Conservation (phyloP, 2,329 filamentous ascomycete species). For the Cladophialophora carrionii region DNA sequence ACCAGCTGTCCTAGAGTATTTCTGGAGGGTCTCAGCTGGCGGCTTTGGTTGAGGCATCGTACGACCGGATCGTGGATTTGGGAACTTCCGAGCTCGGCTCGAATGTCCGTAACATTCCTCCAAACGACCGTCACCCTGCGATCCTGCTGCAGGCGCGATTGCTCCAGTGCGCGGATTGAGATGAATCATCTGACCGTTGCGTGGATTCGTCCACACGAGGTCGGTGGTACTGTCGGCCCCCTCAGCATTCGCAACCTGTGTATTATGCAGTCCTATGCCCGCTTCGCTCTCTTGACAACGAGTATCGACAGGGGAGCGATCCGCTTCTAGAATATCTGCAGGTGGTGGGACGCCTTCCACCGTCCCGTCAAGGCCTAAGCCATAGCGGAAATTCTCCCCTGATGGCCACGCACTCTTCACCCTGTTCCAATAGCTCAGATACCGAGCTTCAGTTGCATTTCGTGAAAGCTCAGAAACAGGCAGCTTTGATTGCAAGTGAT, state of each 20-base stretch:
- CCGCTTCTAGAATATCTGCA: background rate
- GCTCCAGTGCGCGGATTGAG: slow-evolving; percentile 49
- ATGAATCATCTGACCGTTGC: slow-evolving; percentile 53
- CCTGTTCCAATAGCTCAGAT: slow-evolving; percentile 28
- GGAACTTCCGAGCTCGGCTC: background rate
- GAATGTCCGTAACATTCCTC: background rate
- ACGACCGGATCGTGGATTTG: background rate
- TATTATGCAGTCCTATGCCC: background rate
- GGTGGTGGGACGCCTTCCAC: background rate
- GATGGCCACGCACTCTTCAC: slow-evolving; percentile 22
- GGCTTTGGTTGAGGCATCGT: background rate
- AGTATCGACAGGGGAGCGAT: background rate
- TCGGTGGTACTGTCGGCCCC: slow-evolving; percentile 45
- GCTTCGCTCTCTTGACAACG: background rate
- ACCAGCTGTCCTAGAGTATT: background rate
- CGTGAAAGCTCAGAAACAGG: slow-evolving; percentile 2
- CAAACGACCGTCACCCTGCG: background rate
- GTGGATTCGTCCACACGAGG: slow-evolving; percentile 61
- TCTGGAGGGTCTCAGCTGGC: slow-evolving; percentile 1
- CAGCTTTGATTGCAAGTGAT: background rate
- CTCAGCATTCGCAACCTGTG: background rate
- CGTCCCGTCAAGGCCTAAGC: slow-evolving; percentile 2
- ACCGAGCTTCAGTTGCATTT: slow-evolving; percentile 6
- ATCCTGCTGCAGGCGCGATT: slow-evolving; percentile 29
- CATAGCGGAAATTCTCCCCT: slow-evolving; percentile 14